Evolutionary conservation across 2,329 filamentous ascomycete genomes (phyloP), one percentile per base, ranked within the genome.

Genomic region (Macrophomina phaseolina): DNA sequence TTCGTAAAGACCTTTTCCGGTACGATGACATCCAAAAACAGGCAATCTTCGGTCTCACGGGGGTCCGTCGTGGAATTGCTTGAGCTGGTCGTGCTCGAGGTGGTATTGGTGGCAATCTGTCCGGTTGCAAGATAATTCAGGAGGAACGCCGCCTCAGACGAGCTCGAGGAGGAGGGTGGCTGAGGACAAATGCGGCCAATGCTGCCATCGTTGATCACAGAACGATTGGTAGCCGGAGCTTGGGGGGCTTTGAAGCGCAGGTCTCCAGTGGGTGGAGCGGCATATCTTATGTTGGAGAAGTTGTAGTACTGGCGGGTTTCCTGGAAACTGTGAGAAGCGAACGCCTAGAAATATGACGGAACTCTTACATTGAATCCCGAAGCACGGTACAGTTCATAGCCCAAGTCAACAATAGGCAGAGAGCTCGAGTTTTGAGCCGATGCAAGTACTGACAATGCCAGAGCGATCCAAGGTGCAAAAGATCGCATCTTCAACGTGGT

Each of bases 221-320:
- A 75, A 34, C 84, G 79, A 69, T 85, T 81, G 60, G 74, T 70
- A 7, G 74, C 74, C 1, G 83, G 82, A 14, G 76, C 70, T 28
- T 77, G 75, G 2, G 86, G 85, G 36, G 81, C 80, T 23, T 78
- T 78, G 69, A 86, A 87, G 32, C 86, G 78, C 52, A 86, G 73
- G 8, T 84, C 71, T 8, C 83, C 84, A 3, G 83, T 68, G 1
- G 86, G 85, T 12, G 86, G 81, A 38, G 82, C 82, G 6, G 84
- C 86, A 73, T 83, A 88, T 51, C 85, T 81, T 68, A 87, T 86
- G 70, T 87, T 87, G 64, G 77, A 81, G 75, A 87, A 87, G 69
- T 83, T 85, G 73, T 85, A 87, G 67, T 82, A 77, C 30, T 76
- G 73, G 18, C 74, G 74, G 0, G 80, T 75, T 67, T 76, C 71